Conservation (phyloP, 805 yeast species). For the Starmerella asiatica region DNA sequence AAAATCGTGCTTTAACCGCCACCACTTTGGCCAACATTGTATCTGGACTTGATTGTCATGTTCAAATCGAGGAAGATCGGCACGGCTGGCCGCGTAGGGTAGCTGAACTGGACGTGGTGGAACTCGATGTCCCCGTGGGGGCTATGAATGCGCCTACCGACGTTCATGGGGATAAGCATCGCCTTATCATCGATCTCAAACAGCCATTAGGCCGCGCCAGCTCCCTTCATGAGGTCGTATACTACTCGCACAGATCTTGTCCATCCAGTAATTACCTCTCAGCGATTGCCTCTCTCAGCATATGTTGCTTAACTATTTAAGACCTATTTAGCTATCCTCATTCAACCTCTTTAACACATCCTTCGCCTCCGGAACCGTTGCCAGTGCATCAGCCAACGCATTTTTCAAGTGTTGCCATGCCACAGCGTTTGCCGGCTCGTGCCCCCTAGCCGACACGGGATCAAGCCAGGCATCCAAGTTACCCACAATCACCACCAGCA, state of each 20-base stretch:
- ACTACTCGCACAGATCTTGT: too few species aligned
- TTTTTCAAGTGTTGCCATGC: constrained; percentile 18
- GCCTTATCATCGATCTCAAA: constrained; percentile 73
- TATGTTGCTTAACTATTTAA: background rate
- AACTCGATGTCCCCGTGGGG: constrained; percentile 39
- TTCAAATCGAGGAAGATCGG: constrained; percentile 48
- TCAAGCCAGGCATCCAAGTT: constrained; percentile 65
- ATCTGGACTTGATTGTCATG: constrained; percentile 58
- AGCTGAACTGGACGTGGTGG: constrained; percentile 50
- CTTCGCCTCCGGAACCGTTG: constrained; percentile 10
- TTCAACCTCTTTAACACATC: constrained; percentile 7
- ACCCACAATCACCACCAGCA: constrained; percentile 70
- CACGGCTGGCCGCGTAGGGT: constrained; percentile 73
- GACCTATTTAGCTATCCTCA: background rate
- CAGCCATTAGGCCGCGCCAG: constrained; percentile 85
- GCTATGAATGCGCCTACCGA: constrained; percentile 39
- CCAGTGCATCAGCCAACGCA: constrained; percentile 18
- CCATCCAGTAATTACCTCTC: background rate
- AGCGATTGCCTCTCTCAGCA: too few species aligned
- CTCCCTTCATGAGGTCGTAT: constrained; percentile 96
- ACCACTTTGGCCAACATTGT: constrained; percentile 95
- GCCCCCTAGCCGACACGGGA: constrained; percentile 37
- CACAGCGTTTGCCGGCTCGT: constrained; percentile 15
- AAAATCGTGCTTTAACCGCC: constrained; percentile 88
- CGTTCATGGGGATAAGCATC: constrained; percentile 54